These are phyloP conservation scores for Zasmidium cellare DNA, from an alignment of 2,329 filamentous ascomycete species.

Conservation along the genomic window DNA sequence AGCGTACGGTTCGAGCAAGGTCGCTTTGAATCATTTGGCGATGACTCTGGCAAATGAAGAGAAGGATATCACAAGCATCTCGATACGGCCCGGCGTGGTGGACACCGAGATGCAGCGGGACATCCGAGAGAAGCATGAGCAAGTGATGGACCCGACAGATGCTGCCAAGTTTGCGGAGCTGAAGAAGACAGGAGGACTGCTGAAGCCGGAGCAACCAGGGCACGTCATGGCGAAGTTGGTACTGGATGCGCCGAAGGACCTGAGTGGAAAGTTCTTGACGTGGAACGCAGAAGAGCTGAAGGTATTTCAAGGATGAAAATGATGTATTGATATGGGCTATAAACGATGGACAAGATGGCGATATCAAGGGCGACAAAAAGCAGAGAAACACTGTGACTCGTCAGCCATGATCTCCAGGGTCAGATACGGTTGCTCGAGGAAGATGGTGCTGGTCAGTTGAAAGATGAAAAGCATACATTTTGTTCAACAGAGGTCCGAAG, in stretches of 20 bases:
- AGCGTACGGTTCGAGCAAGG: slow-evolving; percentile 79
- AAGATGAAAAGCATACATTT: slow-evolving; percentile 80
- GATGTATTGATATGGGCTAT: neutral
- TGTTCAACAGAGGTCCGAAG: slow-evolving; percentile 59
- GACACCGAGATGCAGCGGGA: slow-evolving; percentile 90
- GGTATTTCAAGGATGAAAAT: slow-evolving; percentile 29
- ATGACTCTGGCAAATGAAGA: slow-evolving; percentile 75
- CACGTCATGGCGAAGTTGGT: slow-evolving; percentile 81
- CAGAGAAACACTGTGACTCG: neutral
- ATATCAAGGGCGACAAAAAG: neutral
- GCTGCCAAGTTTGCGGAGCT: slow-evolving; percentile 66
- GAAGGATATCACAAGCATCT: slow-evolving; percentile 68
- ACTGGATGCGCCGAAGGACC: slow-evolving; percentile 60
- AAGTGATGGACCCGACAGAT: slow-evolving; percentile 59
- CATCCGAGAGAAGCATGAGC: slow-evolving; percentile 70
- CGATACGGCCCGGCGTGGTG: slow-evolving; percentile 76
- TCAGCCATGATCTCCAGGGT: neutral
- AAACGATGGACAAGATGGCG: neutral
- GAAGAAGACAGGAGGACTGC: slow-evolving; percentile 68
- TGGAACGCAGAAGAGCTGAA: slow-evolving; percentile 44
- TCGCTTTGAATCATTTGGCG: slow-evolving; percentile 77
- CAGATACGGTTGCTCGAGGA: neutral
- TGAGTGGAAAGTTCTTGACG: slow-evolving; percentile 77
- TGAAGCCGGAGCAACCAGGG: slow-evolving; percentile 76
- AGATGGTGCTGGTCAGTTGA: slow-evolving; percentile 61